Percentiles rank a stretch among this genome's conserved stretches.
These are phyloP conservation scores for Acanthamoeba rhysodes DNA, from an alignment of 208 protist genomes.

Conservation along the genomic window DNA sequence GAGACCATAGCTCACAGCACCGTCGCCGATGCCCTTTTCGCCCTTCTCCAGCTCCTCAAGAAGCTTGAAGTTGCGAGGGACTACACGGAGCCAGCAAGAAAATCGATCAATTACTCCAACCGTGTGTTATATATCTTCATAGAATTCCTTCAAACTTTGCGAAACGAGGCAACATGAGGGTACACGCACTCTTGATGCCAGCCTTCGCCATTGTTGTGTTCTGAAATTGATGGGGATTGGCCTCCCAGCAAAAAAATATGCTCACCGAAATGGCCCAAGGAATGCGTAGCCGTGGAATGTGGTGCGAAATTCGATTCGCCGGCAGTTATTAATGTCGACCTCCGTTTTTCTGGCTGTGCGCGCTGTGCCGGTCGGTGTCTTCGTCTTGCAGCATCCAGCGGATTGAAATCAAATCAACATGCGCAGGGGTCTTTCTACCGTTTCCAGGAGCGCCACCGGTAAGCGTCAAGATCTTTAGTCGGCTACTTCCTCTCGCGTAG, in stretches of 20 bases:
- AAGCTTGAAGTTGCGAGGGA: slow-evolving; percentile 92
- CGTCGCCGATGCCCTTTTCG: slow-evolving; percentile 92
- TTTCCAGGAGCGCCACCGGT: slow-evolving; percentile 47
- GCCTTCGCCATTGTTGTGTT: slow-evolving; percentile 35
- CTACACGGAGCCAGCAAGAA: not conserved
- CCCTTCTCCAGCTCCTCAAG: slow-evolving; percentile 93
- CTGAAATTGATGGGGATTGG: not conserved
- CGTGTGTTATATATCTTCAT: no score
- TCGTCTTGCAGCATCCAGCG: not conserved
- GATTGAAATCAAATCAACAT: slow-evolving; percentile 6
- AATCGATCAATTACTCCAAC: slow-evolving; percentile 4
- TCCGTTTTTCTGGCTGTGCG: not conserved
- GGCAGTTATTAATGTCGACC: not conserved
- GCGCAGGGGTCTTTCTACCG: slow-evolving; percentile 66
- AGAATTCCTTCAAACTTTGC: no score
- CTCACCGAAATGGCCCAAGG: not conserved
- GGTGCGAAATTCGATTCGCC: not conserved
- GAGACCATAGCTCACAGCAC: slow-evolving; percentile 90
- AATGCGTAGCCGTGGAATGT: not conserved
- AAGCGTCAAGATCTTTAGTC: not conserved
- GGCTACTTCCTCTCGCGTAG: not conserved
- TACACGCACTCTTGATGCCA: slow-evolving; percentile 45
- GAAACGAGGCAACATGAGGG: no score
- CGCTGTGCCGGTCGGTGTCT: not conserved
- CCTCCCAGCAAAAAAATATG: not conserved